Evolutionary conservation across 83 land plant genomes (phyloP).

Genomic region (Thuja plicata): DNA sequence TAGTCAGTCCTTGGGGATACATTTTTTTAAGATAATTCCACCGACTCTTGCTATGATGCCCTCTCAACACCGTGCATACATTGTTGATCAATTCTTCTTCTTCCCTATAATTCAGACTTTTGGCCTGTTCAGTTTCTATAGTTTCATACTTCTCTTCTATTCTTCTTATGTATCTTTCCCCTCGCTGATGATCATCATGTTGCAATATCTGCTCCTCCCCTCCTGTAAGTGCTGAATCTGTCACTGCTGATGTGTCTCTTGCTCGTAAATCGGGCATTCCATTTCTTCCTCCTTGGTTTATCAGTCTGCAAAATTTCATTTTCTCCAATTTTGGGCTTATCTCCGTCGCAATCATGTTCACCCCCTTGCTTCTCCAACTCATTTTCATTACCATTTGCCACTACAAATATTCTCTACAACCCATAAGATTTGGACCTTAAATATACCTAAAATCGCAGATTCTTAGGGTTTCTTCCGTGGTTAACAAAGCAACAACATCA

Average conservation of each 20-base stretch:
- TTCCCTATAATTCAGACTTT: not conserved
- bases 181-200: constrained; percentile 1
- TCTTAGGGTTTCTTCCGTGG: not conserved
- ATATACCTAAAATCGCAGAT: not conserved
- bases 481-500: not conserved
- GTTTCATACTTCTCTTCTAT: not conserved
- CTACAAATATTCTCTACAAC: not conserved
- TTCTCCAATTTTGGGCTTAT: not conserved
- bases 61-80: constrained; percentile 36
- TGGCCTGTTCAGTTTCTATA: not conserved
- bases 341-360: not conserved
- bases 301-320: not conserved
- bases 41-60: constrained; percentile 42
- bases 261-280: not conserved
- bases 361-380: not conserved
- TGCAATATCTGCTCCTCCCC: constrained; percentile 4
- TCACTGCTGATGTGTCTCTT: constrained; percentile 1
- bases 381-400: not conserved
- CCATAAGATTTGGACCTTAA: not conserved
- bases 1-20: constrained; percentile 24
- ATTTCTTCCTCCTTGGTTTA: not conserved
- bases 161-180: not conserved
- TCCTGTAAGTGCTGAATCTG: not conserved
- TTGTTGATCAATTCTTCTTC: constrained; percentile 33
- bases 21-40: constrained; percentile 37